phyloP scores from a whole-genome alignment of 2,329 filamentous ascomycete genomes.

The Colletotrichum brevisporum region DNA sequence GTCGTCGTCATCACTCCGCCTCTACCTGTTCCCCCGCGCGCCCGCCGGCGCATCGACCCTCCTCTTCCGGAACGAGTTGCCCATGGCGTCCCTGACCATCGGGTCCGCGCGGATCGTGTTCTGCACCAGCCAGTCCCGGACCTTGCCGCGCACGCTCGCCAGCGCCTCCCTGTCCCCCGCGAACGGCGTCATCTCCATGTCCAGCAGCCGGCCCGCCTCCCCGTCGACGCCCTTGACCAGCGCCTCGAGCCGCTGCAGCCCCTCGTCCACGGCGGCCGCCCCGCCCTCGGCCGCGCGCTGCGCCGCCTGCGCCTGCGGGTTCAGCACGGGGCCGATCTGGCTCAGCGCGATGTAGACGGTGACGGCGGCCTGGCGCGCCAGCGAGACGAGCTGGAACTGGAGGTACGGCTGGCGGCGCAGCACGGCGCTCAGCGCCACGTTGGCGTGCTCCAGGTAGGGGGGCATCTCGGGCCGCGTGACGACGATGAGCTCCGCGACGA shows the following conservation, averaged over 20 bases:
- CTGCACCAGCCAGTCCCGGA: slow-evolving; percentile 90
- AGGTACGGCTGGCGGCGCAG: slow-evolving; percentile 74
- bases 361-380: slow-evolving; percentile 82
- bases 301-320: slow-evolving; percentile 53
- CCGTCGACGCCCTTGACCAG: slow-evolving; percentile 72
- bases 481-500: slow-evolving; percentile 69
- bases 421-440: slow-evolving; percentile 57
- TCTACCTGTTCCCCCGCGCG: slow-evolving; percentile 65
- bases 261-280: slow-evolving; percentile 50
- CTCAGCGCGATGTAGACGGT: slow-evolving; percentile 87
- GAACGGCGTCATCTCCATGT: slow-evolving; percentile 86
- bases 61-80: slow-evolving; percentile 74
- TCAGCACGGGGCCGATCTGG: slow-evolving; percentile 81
- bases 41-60: slow-evolving; percentile 74
- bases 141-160: slow-evolving; percentile 75
- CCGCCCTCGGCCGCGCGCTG: slow-evolving; percentile 44
- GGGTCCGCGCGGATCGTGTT: slow-evolving; percentile 85
- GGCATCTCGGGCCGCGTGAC: slow-evolving; percentile 70
- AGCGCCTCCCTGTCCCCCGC: slow-evolving; percentile 77
- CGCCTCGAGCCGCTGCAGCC: slow-evolving; percentile 76
- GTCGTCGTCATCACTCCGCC: neutral
- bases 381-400: slow-evolving; percentile 85
- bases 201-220: slow-evolving; percentile 80
- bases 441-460: slow-evolving; percentile 57
- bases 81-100: slow-evolving; percentile 86